Conservation (phyloP, 169 alveolate species). For the Theileria orientalis region DNA sequence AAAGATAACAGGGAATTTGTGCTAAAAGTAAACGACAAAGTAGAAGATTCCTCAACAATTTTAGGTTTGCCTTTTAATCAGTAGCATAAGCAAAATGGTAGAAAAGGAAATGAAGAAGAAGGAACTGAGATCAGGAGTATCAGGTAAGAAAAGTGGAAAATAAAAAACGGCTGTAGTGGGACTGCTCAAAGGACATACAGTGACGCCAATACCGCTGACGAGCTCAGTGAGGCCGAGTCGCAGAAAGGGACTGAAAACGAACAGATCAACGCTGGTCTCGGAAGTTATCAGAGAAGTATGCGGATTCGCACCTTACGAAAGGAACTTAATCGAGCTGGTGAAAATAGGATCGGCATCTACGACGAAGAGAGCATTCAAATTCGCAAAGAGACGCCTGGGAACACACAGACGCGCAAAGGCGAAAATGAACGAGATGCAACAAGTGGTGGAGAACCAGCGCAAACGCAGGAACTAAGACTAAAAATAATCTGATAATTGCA, state of each 20-base stretch:
- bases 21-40: too few species aligned
- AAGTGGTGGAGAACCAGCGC: slow-evolving; percentile 87
- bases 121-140: slow-evolving; percentile 53
- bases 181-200: slow-evolving; percentile 80
- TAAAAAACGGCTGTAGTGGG: slow-evolving; percentile 63
- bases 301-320: slow-evolving; percentile 98
- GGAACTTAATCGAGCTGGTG: slow-evolving; percentile 96
- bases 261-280: slow-evolving; percentile 87
- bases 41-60: too few species aligned
- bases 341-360: slow-evolving; percentile 97
- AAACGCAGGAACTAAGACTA: slow-evolving; percentile 53
- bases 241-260: slow-evolving; percentile 86
- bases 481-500: slow-evolving; percentile 1
- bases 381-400: slow-evolving; percentile 98
- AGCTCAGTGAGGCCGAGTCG: slow-evolving; percentile 79
- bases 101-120: slow-evolving; percentile 59
- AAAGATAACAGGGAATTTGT: too few species aligned
- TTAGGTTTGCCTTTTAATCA: too few species aligned
- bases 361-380: slow-evolving; percentile 95
- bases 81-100: too few species aligned
- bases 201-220: slow-evolving; percentile 73
- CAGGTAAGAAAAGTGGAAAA: slow-evolving; percentile 31
- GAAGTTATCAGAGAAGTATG: slow-evolving; percentile 95
- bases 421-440: slow-evolving; percentile 91
- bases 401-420: slow-evolving; percentile 98